These are phyloP conservation scores for Saturnispora ahearnii DNA, from an alignment of 805 yeast species.

Conservation along the genomic window DNA sequence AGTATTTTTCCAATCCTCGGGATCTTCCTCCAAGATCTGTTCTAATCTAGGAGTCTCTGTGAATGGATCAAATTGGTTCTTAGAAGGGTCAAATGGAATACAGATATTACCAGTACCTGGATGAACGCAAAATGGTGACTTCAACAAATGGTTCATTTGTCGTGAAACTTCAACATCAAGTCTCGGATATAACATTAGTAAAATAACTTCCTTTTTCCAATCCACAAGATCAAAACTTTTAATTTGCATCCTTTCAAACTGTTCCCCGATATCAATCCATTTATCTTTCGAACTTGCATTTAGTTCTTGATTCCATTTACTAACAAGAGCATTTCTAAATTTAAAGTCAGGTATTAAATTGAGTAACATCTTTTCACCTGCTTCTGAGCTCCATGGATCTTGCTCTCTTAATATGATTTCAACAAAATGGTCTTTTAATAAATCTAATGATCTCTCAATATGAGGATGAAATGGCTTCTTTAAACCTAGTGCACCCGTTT, in stretches of 20 bases:
- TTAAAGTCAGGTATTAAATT: conserved; percentile 55
- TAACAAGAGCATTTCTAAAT: conserved; percentile 42
- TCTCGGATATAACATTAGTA: conserved; percentile 80
- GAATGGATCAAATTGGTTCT: conserved; percentile 61
- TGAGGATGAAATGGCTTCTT: conserved; percentile 88
- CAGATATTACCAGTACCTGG: conserved; percentile 94
- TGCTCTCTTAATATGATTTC: conserved; percentile 68
- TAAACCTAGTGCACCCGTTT: conserved; percentile 38
- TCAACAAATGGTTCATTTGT: conserved; percentile 82
- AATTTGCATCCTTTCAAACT: conserved; percentile 33
- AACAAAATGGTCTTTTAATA: conserved; percentile 54
- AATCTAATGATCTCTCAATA: conserved; percentile 62
- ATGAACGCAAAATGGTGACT: conserved; percentile 94
- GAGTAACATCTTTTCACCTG: conserved; percentile 46
- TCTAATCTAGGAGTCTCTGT: conserved; percentile 65
- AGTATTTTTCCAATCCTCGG: conserved; percentile 52
- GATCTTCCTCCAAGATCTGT: conserved; percentile 55
- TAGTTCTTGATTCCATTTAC: conserved; percentile 50
- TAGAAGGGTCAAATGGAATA: conserved; percentile 65
- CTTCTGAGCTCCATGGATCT: conserved; percentile 69
- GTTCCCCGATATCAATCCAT: conserved; percentile 67
- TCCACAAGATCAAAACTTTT: conserved; percentile 41
- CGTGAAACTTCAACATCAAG: conserved; percentile 89
- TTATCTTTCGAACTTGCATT: conserved; percentile 49
- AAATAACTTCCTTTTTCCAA: conserved; percentile 70